phyloP scores from a whole-genome alignment of 257 asterid species.

The Verbascum thapsus region DNA sequence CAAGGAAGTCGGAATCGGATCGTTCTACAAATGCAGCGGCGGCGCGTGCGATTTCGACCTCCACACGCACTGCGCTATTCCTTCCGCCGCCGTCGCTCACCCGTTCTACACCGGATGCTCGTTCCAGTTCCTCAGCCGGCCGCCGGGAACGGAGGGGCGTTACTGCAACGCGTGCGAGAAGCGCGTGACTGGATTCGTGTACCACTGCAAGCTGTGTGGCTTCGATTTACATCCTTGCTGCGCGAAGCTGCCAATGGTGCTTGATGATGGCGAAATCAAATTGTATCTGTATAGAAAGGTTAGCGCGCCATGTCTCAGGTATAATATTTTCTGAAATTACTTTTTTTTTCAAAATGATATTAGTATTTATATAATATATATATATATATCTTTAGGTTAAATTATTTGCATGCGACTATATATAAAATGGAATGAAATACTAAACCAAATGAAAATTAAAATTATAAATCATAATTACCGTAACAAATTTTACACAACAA shows the following conservation, averaged over 20 bases:
- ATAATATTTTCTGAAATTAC: not conserved
- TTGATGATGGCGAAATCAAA: conserved; percentile 73
- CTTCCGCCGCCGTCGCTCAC: conserved; percentile 65
- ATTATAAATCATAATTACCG: no score
- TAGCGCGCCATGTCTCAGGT: conserved; percentile 67
- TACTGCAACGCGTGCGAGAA: conserved; percentile 95
- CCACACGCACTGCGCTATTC: conserved; percentile 82
- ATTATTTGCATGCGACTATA: no score
- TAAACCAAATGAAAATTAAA: no score
- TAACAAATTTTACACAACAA: no score
- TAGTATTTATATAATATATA: not conserved
- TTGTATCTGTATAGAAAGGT: conserved; percentile 57
- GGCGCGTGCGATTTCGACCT: conserved; percentile 76
- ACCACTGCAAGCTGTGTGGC: conserved; percentile 79
- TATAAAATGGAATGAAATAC: no score
- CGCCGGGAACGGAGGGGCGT: conserved; percentile 75
- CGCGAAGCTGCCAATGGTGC: conserved; percentile 88
- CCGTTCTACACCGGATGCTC: conserved; percentile 83
- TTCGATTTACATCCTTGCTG: conserved; percentile 97
- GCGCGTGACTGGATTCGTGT: conserved; percentile 71
- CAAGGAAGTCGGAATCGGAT: conserved; percentile 91
- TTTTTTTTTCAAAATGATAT: no score
- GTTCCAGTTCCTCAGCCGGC: conserved; percentile 69
- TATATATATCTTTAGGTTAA: not conserved
- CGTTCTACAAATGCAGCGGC: conserved; percentile 64